These are phyloP conservation scores for Comarum palustre DNA, from an alignment of 306 rosid genomes.

Conservation along the genomic window DNA sequence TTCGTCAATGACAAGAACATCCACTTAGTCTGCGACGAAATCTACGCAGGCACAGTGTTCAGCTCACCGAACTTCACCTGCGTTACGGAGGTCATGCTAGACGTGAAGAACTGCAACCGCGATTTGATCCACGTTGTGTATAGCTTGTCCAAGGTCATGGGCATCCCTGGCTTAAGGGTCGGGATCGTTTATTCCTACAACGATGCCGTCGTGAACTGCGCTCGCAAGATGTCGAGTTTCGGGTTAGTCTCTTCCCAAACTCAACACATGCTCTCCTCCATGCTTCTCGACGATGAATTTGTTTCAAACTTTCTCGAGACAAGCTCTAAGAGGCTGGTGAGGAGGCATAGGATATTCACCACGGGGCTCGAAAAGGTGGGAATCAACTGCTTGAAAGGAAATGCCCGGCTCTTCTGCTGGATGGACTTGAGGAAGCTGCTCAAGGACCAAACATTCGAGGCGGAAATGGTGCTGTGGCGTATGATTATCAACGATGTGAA, in stretches of 20 bases:
- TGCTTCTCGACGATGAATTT: conserved; percentile 66
- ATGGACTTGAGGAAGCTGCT: conserved; percentile 67
- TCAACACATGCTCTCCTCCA: conserved; percentile 57
- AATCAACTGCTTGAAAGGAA: conserved; percentile 60
- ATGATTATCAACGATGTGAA: conserved; percentile 63
- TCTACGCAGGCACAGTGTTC: conserved; percentile 81
- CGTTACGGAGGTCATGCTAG: conserved; percentile 57
- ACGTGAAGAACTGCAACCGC: conserved; percentile 38
- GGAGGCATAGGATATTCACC: conserved; percentile 40
- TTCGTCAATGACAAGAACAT: conserved; percentile 62
- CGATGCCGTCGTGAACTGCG: conserved; percentile 51
- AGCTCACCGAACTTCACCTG: conserved; percentile 44
- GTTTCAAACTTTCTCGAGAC: conserved; percentile 41
- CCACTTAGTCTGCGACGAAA: conserved; percentile 83
- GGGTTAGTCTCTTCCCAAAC: conserved; percentile 80
- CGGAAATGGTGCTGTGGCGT: conserved; percentile 66
- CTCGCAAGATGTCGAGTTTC: conserved; percentile 89
- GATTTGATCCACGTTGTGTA: conserved; percentile 70
- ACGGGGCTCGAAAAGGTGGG: conserved; percentile 55
- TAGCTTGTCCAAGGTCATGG: conserved; percentile 89
- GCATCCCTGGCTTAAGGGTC: conserved; percentile 80
- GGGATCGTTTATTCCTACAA: conserved; percentile 88
- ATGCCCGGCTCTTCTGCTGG: conserved; percentile 80
- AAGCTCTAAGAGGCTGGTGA: conserved; percentile 47
- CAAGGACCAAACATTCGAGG: conserved; percentile 49